These are phyloP conservation scores for Phialocephala subalpina DNA, from an alignment of 2,329 filamentous ascomycete genomes.

Conservation along the genomic window DNA sequence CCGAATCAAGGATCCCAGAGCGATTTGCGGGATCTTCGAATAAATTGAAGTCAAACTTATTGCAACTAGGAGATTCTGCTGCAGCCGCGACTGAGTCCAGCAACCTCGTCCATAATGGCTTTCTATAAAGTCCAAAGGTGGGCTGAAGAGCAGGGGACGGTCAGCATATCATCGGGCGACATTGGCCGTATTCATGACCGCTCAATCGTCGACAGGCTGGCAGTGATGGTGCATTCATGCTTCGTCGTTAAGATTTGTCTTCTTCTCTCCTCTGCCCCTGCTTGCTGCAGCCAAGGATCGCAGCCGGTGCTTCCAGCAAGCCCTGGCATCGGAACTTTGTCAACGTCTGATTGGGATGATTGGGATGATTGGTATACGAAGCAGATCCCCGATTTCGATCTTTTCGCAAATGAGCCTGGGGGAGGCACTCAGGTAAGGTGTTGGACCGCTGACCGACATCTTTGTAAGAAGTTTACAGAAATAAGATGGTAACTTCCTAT, in stretches of 20 bases:
- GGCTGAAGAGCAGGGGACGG: not conserved
- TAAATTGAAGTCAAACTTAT: not conserved
- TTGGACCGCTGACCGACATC: no score
- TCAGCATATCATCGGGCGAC: not conserved
- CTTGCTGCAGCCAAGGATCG: not conserved
- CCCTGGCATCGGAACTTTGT: slow-evolving; percentile 4
- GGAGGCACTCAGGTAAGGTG: not conserved
- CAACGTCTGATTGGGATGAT: not conserved
- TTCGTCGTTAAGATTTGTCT: not conserved
- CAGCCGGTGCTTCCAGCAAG: not conserved
- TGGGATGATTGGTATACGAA: not conserved
- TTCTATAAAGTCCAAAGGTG: not conserved
- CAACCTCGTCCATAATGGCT: not conserved
- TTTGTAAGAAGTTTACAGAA: no score
- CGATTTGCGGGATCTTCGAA: not conserved
- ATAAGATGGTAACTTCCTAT: no score
- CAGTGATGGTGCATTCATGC: not conserved
- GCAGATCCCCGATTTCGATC: not conserved
- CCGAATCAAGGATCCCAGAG: not conserved
- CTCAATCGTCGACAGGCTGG: slow-evolving; percentile 5
- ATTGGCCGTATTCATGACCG: not conserved
- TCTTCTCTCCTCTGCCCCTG: not conserved
- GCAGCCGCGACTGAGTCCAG: not conserved
- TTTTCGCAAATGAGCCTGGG: not conserved
- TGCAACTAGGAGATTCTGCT: not conserved